Evolutionary conservation across 495 filamentous ascomycete species (phyloP), one percentile per base, ranked within the genome.

Genomic region (Podospora conica): DNA sequence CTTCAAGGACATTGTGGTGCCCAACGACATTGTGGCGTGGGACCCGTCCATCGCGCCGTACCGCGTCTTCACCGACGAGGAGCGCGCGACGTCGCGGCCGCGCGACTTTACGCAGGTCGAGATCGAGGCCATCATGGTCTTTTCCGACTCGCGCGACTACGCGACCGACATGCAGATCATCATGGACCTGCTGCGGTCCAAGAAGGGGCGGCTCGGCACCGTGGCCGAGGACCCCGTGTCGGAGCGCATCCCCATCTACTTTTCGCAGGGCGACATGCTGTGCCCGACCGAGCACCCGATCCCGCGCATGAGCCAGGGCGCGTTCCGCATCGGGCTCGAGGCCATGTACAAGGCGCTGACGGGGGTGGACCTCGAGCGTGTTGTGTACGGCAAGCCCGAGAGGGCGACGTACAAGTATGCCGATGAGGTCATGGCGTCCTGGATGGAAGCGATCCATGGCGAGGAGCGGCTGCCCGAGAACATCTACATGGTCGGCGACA

Each of bases 321-420:
- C 85, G 6, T 92, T 91, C 86, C 88, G 90, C 67, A 89, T 91
- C 71, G 83, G 85, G 21, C 82, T 92, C 58, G 90, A 92, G 76
- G 88, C 89, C 64, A 88, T 91, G 83, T 92, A 91, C 82, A 90
- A 88, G 76, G 83, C 88, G 22, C 76, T 90, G 58, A 91, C 90
- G 0, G 90, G 89, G 59, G 80, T 83, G 2, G 89, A 91, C 56
- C 83, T 92, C 12, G 90, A 92, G 84, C 90, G 90, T 79, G 86
- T 90, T n/a, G 87, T 92, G 64, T 92, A 92, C 78, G 90, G 90
- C 70, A 92, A 92, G 82, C 90, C 90, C 53, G 90, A 92, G 78
- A 76, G 84, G 60, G 90, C 90, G 23, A 91, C 90, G 24, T 92
- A 92, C 84, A 90, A 87, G 74, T 92, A 90, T 77, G 90, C 89